Evolutionary conservation across 345 rosid genomes (phyloP).

Genomic region (Rhodomyrtus tomentosa): DNA sequence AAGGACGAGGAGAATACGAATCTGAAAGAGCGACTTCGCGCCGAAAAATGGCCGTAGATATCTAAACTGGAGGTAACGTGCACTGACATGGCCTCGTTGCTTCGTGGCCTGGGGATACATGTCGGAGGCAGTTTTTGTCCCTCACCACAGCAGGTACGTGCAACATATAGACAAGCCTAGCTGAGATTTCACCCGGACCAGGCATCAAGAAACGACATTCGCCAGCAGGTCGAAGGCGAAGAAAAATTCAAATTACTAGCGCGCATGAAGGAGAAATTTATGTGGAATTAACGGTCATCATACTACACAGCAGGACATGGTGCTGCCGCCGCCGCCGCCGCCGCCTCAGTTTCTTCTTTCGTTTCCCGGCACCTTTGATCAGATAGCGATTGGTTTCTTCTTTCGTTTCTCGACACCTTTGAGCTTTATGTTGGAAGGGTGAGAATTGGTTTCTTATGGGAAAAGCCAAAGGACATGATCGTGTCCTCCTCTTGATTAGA

Average conservation of each 20-base stretch:
- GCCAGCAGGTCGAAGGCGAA: conserved; percentile 77
- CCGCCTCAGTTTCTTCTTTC: background rate
- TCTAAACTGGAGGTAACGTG: conserved; percentile 41
- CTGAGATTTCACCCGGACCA: conserved; percentile 81
- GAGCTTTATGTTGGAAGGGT: background rate
- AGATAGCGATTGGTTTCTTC: background rate
- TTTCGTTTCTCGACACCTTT: background rate
- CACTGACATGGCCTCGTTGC: conserved; percentile 61
- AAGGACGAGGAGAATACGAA: conserved; percentile 77
- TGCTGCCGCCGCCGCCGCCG: background rate
- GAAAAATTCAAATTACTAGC: conserved; percentile 84
- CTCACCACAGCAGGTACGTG: conserved; percentile 47
- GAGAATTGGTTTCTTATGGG: background rate
- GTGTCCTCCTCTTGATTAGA: too few relatives aligned
- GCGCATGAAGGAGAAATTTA: conserved; percentile 69
- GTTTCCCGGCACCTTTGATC: background rate
- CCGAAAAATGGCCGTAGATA: conserved; percentile 53
- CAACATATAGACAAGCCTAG: conserved; percentile 66
- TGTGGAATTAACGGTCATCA: background rate
- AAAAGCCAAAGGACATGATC: too few relatives aligned
- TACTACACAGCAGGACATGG: background rate
- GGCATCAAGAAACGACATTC: conserved; percentile 53
- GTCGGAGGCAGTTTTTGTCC: conserved; percentile 48
- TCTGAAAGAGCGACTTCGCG: conserved; percentile 55
- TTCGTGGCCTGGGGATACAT: conserved; percentile 61